Evolutionary conservation across 2,329 filamentous ascomycete species (phyloP).

Genomic region (Neopestalotiopsis sp.): DNA sequence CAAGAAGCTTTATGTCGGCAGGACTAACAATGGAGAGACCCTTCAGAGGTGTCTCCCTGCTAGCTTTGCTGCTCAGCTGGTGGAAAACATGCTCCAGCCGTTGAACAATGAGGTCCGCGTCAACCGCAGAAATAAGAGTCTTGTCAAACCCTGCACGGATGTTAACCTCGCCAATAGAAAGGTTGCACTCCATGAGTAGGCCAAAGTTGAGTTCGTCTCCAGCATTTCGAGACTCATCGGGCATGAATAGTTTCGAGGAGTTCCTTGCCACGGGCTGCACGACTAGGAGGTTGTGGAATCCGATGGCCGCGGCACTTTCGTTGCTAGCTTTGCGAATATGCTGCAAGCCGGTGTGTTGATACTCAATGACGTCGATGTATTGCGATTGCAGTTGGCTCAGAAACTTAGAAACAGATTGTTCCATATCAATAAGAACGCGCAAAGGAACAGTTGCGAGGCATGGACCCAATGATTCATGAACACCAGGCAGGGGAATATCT

Average conservation of each 20-base stretch:
- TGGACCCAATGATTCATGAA: conserved; percentile 12
- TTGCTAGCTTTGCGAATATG: conserved; percentile 11
- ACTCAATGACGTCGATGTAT: conserved; percentile 14
- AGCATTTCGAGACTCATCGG: conserved; percentile 7
- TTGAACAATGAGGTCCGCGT: neutral
- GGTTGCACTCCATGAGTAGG: conserved; percentile 5
- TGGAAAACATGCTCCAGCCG: conserved; percentile 7
- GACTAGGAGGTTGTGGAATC: conserved; percentile 15
- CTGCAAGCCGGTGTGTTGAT: conserved; percentile 15
- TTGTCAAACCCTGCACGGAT: conserved; percentile 17
- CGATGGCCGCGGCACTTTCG: conserved; percentile 11
- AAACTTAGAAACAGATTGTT: conserved; percentile 14
- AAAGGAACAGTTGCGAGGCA: conserved; percentile 14
- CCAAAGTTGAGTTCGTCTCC: conserved; percentile 9
- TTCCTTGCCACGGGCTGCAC: conserved; percentile 10
- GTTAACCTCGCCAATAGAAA: conserved; percentile 7
- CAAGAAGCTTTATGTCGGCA: conserved; percentile 38
- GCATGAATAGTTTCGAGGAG: neutral
- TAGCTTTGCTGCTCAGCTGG: neutral
- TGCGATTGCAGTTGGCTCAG: conserved; percentile 14
- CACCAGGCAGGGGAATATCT: conserved; percentile 10
- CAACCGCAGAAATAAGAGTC: neutral
- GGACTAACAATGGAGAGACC: conserved; percentile 3
- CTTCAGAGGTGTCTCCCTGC: neutral
- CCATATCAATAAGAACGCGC: conserved; percentile 6